Evolutionary conservation across 306 rosid genomes (phyloP).

Genomic region (Rubus idaeus): DNA sequence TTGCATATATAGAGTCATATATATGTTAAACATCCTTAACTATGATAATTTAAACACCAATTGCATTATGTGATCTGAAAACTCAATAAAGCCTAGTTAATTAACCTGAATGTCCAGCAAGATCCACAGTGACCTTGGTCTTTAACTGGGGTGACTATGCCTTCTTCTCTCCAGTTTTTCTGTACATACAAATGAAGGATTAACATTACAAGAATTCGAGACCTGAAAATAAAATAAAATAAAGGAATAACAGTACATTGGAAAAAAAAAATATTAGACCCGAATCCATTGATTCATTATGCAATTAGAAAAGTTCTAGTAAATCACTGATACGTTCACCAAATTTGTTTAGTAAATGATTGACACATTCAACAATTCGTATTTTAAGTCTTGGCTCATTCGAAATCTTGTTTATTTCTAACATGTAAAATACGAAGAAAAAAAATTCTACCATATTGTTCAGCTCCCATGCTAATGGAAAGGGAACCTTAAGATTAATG

Average conservation of each 20-base stretch:
- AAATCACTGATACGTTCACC: neutral
- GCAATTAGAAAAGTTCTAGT: neutral
- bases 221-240: too few species aligned
- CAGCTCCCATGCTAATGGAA: too few species aligned
- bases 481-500: too few species aligned
- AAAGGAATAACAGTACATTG: too few species aligned
- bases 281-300: too few species aligned
- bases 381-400: neutral
- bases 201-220: too few species aligned
- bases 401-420: too few species aligned
- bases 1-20: too few species aligned
- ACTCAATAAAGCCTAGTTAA: neutral
- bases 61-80: slow-evolving; percentile 4
- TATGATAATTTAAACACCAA: neutral
- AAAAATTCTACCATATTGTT: too few species aligned
- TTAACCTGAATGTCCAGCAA: slow-evolving; percentile 72
- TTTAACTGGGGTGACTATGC: slow-evolving; percentile 76
- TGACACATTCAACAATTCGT: neutral
- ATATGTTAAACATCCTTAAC: slow-evolving; percentile 19
- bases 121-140: slow-evolving; percentile 77
- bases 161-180: slow-evolving; percentile 92
- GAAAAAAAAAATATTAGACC: too few species aligned
- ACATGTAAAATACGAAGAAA: too few species aligned
- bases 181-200: slow-evolving; percentile 36
- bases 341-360: neutral